These are phyloP conservation scores for Xylariales sp. DNA, from an alignment of 2,329 filamentous ascomycete species.

Conservation along the genomic window DNA sequence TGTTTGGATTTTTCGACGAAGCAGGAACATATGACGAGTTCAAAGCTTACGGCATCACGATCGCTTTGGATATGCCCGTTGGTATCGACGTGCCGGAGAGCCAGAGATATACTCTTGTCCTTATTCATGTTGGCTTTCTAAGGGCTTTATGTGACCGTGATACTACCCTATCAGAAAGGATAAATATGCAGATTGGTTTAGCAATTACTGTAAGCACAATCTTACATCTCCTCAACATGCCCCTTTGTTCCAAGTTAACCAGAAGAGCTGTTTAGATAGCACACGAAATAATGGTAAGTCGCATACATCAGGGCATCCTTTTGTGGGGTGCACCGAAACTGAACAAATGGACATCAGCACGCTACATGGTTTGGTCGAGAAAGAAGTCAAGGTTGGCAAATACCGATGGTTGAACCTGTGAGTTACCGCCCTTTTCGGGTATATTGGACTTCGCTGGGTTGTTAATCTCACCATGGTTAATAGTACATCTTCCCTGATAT, in stretches of 20 bases:
- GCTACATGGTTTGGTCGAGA: neutral
- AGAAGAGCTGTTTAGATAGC: constrained; percentile 4
- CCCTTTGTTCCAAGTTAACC: too few relatives aligned
- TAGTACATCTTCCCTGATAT: constrained; percentile 1
- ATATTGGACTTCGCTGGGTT: too few relatives aligned
- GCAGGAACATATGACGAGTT: neutral
- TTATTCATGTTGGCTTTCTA: constrained; percentile 1
- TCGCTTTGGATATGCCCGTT: neutral
- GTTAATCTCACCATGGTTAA: too few relatives aligned
- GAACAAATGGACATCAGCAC: too few relatives aligned
- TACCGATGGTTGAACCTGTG: neutral
- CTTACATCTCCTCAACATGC: too few relatives aligned
- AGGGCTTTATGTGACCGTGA: constrained; percentile 1
- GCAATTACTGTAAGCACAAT: constrained; percentile 4
- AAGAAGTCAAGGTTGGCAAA: neutral
- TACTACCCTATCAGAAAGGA: neutral
- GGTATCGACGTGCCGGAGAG: neutral
- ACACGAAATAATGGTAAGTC: constrained; percentile 7
- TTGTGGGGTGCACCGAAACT: too few relatives aligned
- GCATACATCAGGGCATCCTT: neutral
- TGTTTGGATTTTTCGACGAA: constrained; percentile 1
- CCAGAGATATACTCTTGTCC: neutral
- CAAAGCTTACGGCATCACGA: neutral
- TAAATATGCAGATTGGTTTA: neutral
- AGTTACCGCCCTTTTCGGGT: too few relatives aligned